Evolutionary conservation across 306 rosid species (phyloP).

Genomic region (Castanospermum australe): DNA sequence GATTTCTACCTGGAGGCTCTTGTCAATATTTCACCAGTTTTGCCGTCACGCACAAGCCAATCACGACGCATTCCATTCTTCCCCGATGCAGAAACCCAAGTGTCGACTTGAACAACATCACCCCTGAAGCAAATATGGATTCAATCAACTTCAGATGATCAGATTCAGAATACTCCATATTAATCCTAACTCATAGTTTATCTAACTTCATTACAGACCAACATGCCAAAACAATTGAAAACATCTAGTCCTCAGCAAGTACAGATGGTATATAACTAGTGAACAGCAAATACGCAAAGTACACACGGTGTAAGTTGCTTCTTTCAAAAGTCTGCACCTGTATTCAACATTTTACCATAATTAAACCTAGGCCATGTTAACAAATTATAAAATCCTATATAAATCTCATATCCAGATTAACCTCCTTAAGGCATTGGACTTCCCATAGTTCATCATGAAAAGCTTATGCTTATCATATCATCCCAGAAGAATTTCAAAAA

Average conservation of each 20-base stretch:
- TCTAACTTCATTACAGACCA: background rate
- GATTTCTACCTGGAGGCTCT: slow-evolving; percentile 85
- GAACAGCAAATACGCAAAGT: slow-evolving; percentile 10
- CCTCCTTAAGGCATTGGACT: background rate
- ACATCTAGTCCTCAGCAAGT: background rate
- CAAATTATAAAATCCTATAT: background rate
- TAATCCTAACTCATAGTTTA: background rate
- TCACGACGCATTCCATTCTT: slow-evolving; percentile 97
- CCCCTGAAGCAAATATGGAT: slow-evolving; percentile 61
- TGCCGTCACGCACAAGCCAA: slow-evolving; percentile 76
- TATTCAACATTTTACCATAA: slow-evolving; percentile 16
- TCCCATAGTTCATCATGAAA: background rate
- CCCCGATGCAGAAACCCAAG: slow-evolving; percentile 88
- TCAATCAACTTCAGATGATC: slow-evolving; percentile 30
- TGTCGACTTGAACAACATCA: slow-evolving; percentile 93
- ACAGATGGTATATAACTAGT: background rate
- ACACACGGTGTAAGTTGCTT: background rate
- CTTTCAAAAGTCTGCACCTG: background rate
- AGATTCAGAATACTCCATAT: slow-evolving; percentile 8
- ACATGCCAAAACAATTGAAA: background rate
- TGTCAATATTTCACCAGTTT: slow-evolving; percentile 70
- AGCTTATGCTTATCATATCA: background rate
- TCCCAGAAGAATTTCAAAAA: slow-evolving; percentile 1
- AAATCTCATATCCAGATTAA: background rate
- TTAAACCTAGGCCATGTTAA: background rate